Percentiles rank a stretch among this genome's conserved stretches.
Conservation (phyloP, 78 protist species). For the Acrasis kona region DNA sequence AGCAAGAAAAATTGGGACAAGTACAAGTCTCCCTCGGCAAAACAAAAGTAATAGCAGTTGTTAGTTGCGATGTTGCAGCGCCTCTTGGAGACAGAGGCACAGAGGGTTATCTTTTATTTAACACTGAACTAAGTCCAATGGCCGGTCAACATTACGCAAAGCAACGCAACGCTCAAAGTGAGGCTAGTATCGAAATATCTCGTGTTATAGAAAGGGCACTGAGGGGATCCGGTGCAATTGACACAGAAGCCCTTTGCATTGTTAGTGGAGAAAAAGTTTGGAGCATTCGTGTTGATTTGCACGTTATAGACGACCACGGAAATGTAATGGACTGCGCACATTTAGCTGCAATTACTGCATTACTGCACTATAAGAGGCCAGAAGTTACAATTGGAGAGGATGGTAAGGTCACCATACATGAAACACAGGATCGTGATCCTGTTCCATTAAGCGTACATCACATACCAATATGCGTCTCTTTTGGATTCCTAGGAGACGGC, state of each 20-base stretch:
- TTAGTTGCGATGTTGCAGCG: slow-evolving; percentile 50
- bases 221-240: slow-evolving; percentile 57
- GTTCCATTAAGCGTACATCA: slow-evolving; percentile 73
- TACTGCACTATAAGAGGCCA: slow-evolving; percentile 61
- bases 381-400: slow-evolving; percentile 59
- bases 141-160: background rate
- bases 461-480: slow-evolving; percentile 57
- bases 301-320: slow-evolving; percentile 62
- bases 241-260: slow-evolving; percentile 69
- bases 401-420: slow-evolving; percentile 52
- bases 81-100: slow-evolving; percentile 67
- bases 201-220: slow-evolving; percentile 59
- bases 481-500: slow-evolving; percentile 43
- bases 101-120: slow-evolving; percentile 64
- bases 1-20: background rate
- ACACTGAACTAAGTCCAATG: slow-evolving; percentile 47
- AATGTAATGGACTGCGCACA: slow-evolving; percentile 53
- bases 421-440: slow-evolving; percentile 56
- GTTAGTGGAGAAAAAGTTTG: slow-evolving; percentile 49
- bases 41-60: slow-evolving; percentile 46
- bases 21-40: slow-evolving; percentile 33
- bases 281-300: slow-evolving; percentile 25
- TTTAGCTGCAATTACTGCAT: slow-evolving; percentile 48
- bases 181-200: slow-evolving; percentile 15
- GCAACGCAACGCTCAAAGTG: background rate